phyloP scores from a whole-genome alignment of 148 eudicot genomes.

The Limonium bicolor region DNA sequence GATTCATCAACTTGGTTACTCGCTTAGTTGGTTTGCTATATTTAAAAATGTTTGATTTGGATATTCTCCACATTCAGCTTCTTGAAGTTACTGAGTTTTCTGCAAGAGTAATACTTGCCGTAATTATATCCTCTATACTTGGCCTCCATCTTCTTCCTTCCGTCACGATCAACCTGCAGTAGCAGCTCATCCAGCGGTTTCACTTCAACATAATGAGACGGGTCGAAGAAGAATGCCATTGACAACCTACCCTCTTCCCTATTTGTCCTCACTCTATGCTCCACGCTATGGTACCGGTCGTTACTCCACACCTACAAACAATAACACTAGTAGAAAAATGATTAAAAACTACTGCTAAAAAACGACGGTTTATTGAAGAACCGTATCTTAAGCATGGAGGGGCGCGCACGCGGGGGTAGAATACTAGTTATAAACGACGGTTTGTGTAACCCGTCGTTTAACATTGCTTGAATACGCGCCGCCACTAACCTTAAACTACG shows the following conservation, averaged over 20 bases:
- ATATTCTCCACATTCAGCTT: slow-evolving; percentile 48
- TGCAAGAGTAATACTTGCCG: slow-evolving; percentile 34
- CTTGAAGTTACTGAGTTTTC: slow-evolving; percentile 46
- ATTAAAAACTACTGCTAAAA: no score
- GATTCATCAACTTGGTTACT: no score
- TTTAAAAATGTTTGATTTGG: slow-evolving; percentile 38
- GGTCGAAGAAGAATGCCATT: slow-evolving; percentile 40
- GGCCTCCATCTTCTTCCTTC: no score
- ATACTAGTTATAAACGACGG: no score
- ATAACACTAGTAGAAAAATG: no score
- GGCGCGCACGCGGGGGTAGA: no score
- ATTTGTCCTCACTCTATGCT: slow-evolving; percentile 47
- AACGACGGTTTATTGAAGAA: no score
- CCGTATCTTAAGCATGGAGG: no score
- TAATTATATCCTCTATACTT: slow-evolving; percentile 40
- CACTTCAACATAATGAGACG: slow-evolving; percentile 31
- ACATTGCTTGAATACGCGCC: no score
- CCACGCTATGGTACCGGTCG: slow-evolving; percentile 50
- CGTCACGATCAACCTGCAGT: slow-evolving; percentile 19
- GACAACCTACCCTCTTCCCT: slow-evolving; percentile 35
- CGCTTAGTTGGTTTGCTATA: no score
- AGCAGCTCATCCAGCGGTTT: slow-evolving; percentile 42
- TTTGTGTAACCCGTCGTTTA: no score
- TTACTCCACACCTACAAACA: slow-evolving; percentile 57
- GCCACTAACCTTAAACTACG: no score